Conservation (phyloP, 2,329 filamentous ascomycete species). For the Knufia petricola region DNA sequence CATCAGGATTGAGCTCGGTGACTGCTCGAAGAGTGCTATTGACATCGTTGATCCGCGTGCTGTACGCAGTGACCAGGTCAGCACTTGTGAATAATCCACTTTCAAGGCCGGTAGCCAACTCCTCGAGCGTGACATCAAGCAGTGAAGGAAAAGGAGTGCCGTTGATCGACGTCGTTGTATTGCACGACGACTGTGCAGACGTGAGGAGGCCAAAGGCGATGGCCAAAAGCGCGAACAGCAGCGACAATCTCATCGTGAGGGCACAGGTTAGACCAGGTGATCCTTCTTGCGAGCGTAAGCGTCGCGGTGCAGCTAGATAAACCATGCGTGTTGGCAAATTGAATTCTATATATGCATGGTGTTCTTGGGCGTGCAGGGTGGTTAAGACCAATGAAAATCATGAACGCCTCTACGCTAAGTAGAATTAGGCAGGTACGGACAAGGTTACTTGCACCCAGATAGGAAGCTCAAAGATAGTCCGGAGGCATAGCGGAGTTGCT, state of each 20-base stretch:
- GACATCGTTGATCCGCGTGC: slow-evolving; percentile 42
- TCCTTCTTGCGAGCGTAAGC: not conserved
- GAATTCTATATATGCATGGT: no score
- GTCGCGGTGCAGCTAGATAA: no score
- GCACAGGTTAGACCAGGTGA: not conserved
- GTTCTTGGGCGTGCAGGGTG: no score
- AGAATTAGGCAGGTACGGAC: not conserved
- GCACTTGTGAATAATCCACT: slow-evolving; percentile 45
- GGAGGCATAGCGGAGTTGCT: not conserved
- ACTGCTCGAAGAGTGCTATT: slow-evolving; percentile 45
- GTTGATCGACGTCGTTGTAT: not conserved
- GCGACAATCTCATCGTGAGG: not conserved
- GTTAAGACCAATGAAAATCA: not conserved
- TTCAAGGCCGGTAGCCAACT: slow-evolving; percentile 42
- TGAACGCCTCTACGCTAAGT: not conserved
- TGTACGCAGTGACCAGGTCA: slow-evolving; percentile 47
- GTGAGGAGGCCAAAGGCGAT: not conserved
- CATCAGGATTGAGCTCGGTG: slow-evolving; percentile 48
- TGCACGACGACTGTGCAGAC: not conserved
- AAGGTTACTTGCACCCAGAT: not conserved
- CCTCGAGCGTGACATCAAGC: slow-evolving; percentile 43
- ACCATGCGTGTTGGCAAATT: no score
- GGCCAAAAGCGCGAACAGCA: not conserved
- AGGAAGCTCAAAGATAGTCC: slow-evolving; percentile 12
- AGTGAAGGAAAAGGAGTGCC: slow-evolving; percentile 29